These are phyloP conservation scores for Cladophialophora immunda DNA, from an alignment of 2,329 filamentous ascomycete genomes.

Conservation along the genomic window DNA sequence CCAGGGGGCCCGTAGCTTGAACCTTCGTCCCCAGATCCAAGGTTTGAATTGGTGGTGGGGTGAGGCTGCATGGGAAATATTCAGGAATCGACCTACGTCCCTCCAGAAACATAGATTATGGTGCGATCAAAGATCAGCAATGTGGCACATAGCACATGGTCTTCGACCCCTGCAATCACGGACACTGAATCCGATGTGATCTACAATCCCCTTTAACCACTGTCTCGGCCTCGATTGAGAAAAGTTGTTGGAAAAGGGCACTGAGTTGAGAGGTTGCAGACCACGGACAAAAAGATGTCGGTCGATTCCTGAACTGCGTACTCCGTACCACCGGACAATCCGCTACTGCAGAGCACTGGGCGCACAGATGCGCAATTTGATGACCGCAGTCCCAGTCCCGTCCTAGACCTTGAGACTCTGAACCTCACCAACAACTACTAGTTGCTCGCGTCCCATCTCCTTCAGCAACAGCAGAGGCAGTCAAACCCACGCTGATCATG, in stretches of 20 bases:
- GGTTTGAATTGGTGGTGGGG: not conserved
- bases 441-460: constrained; percentile 1
- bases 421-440: too few species aligned
- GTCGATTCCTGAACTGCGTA: too few species aligned
- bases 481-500: constrained; percentile 1
- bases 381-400: not conserved
- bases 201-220: not conserved
- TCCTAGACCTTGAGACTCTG: too few species aligned
- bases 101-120: not conserved
- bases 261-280: too few species aligned
- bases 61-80: not conserved
- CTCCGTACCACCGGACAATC: not conserved
- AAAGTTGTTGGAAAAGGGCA: not conserved
- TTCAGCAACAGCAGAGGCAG: not conserved
- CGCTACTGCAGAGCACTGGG: not conserved
- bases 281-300: too few species aligned
- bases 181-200: not conserved
- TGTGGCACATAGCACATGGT: not conserved
- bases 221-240: not conserved
- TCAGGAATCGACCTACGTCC: not conserved
- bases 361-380: not conserved
- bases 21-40: not conserved
- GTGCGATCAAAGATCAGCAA: not conserved
- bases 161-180: not conserved
- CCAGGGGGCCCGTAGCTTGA: not conserved